phyloP scores from a whole-genome alignment of 352 stramenopile genomes.

The Pythium dissotocum region DNA sequence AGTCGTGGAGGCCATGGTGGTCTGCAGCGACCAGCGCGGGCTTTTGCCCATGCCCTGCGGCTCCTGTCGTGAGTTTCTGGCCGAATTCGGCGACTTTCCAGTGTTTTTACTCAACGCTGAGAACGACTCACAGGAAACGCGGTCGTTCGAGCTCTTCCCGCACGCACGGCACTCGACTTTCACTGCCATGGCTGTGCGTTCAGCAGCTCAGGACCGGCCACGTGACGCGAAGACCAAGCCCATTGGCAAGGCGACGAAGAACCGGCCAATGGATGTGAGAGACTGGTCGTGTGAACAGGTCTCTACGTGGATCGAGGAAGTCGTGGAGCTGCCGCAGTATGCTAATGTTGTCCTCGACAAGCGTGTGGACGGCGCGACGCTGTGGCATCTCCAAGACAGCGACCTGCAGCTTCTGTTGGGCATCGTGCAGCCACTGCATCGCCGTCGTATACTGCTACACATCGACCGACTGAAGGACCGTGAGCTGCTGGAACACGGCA shows the following conservation, averaged over 20 bases:
- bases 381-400: slow-evolving; percentile 51
- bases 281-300: slow-evolving; percentile 65
- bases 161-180: slow-evolving; percentile 32
- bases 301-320: slow-evolving; percentile 43
- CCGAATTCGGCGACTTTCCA: slow-evolving; percentile 70
- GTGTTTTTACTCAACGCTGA: slow-evolving; percentile 63
- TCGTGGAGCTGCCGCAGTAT: slow-evolving; percentile 61
- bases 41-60: slow-evolving; percentile 66
- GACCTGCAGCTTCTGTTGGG: slow-evolving; percentile 69
- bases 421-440: slow-evolving; percentile 61
- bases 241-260: background rate
- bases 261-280: slow-evolving; percentile 28
- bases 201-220: background rate
- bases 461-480: slow-evolving; percentile 66
- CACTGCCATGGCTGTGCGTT: slow-evolving; percentile 21
- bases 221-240: background rate
- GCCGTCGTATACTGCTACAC: slow-evolving; percentile 47
- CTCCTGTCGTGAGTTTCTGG: slow-evolving; percentile 66
- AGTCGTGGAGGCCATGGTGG: slow-evolving; percentile 47
- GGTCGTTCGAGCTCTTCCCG: slow-evolving; percentile 63
- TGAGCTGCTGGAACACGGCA: slow-evolving; percentile 53
- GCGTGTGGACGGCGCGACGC: slow-evolving; percentile 61
- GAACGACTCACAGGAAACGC: slow-evolving; percentile 51
- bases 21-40: slow-evolving; percentile 52
- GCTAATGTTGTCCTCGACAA: slow-evolving; percentile 49